phyloP scores from a whole-genome alignment of 2,329 filamentous ascomycete species.

The Penicillium sp. region DNA sequence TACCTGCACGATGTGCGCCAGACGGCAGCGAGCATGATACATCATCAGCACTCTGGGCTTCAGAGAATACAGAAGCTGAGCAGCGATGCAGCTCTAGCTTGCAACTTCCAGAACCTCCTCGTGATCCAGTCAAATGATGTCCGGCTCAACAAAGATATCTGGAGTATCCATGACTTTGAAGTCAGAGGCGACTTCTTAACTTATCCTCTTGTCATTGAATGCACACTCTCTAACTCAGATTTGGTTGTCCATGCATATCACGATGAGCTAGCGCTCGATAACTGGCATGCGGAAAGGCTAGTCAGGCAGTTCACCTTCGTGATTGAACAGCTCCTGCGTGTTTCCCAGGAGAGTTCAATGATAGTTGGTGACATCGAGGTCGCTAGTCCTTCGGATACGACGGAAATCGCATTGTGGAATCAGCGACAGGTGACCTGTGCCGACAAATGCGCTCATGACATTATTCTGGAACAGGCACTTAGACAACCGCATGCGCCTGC shows the following conservation, averaged over 20 bases:
- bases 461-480: slow-evolving; percentile 33
- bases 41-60: slow-evolving; percentile 67
- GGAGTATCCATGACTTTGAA: slow-evolving; percentile 51
- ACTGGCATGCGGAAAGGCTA: slow-evolving; percentile 58
- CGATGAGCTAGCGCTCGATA: slow-evolving; percentile 63
- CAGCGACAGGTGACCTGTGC: slow-evolving; percentile 27
- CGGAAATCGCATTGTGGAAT: slow-evolving; percentile 41
- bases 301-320: slow-evolving; percentile 56
- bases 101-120: slow-evolving; percentile 54
- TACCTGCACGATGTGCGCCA: slow-evolving; percentile 64
- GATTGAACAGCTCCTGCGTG: slow-evolving; percentile 38
- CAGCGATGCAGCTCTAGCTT: slow-evolving; percentile 50
- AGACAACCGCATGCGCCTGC: slow-evolving; percentile 36
- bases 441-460: slow-evolving; percentile 39
- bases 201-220: slow-evolving; percentile 70
- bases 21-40: slow-evolving; percentile 61
- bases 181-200: slow-evolving; percentile 62
- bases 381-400: slow-evolving; percentile 39
- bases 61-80: slow-evolving; percentile 60
- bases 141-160: slow-evolving; percentile 31
- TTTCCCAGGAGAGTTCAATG: slow-evolving; percentile 25
- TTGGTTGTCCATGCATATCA: slow-evolving; percentile 68
- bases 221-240: slow-evolving; percentile 58
- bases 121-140: slow-evolving; percentile 46
- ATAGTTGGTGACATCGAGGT: slow-evolving; percentile 38